Evolutionary conservation across 1,284 basidiomycete species (phyloP).

Genomic region (Amylostereum areolatum): DNA sequence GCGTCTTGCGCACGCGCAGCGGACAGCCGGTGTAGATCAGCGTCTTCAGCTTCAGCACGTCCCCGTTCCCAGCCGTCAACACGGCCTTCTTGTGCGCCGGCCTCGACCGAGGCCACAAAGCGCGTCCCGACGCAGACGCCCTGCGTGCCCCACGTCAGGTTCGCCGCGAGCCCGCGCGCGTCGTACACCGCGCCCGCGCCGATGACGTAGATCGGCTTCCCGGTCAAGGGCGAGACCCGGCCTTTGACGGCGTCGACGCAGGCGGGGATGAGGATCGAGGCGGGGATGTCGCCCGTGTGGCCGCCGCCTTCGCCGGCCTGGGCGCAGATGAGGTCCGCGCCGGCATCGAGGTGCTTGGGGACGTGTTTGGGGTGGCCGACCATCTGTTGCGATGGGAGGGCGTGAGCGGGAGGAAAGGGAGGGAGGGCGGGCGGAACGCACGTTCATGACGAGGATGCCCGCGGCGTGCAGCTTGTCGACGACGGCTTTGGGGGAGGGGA

Average conservation of each 20-base stretch:
- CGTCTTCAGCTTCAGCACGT: constrained; percentile 71
- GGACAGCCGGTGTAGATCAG: constrained; percentile 87
- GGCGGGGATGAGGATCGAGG: constrained; percentile 76
- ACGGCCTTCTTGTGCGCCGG: constrained; percentile 77
- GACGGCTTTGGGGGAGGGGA: constrained; percentile 70
- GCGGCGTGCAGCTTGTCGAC: constrained; percentile 78
- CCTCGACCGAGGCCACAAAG: constrained; percentile 81
- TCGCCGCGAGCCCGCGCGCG: constrained; percentile 81
- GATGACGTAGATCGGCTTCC: constrained; percentile 74
- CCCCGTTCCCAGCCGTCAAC: constrained; percentile 60
- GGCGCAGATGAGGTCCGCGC: constrained; percentile 85
- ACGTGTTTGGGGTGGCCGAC: constrained; percentile 88
- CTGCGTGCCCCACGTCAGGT: constrained; percentile 79
- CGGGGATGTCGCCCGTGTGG: constrained; percentile 74
- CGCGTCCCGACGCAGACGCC: constrained; percentile 70
- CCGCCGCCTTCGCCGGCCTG: constrained; percentile 88
- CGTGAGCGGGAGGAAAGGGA: too few species aligned
- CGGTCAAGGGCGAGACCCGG: constrained; percentile 69
- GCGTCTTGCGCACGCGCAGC: constrained; percentile 74
- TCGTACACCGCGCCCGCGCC: constrained; percentile 83
- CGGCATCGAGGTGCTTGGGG: constrained; percentile 69
- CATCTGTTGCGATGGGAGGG: constrained; percentile 55
- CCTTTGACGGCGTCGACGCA: constrained; percentile 79
- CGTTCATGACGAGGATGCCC: constrained; percentile 83
- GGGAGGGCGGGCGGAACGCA: too few species aligned